Percentiles rank a stretch among this genome's conserved stretches.
Conservation (phyloP, 768 basidiomycete genomes). For the Bullera alba region DNA sequence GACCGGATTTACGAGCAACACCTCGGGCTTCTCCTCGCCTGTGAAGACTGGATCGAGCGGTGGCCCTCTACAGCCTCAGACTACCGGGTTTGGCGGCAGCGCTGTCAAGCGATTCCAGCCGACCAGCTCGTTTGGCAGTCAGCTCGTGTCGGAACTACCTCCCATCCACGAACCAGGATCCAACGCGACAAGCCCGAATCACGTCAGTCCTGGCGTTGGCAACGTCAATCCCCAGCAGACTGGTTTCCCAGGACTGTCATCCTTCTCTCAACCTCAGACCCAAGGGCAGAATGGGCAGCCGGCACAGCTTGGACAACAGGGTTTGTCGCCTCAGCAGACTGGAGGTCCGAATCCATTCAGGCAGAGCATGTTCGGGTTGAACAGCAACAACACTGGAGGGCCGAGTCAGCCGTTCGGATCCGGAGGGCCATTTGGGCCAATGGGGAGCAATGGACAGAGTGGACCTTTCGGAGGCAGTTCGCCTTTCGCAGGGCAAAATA, state of each 20-base stretch:
- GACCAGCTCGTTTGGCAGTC: conserved; percentile 69
- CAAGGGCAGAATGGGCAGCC: neutral
- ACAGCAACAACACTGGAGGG: neutral
- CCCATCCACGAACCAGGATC: conserved; percentile 53
- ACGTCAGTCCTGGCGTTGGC: neutral
- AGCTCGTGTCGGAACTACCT: conserved; percentile 65
- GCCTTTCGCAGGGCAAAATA: conserved; percentile 3
- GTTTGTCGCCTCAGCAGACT: conserved; percentile 8
- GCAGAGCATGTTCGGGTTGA: conserved; percentile 11
- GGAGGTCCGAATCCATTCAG: conserved; percentile 18
- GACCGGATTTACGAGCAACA: conserved; percentile 8
- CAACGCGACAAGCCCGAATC: neutral
- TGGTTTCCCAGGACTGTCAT: conserved; percentile 23
- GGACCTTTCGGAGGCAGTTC: conserved; percentile 23
- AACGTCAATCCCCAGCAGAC: conserved; percentile 13
- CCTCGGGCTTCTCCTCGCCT: conserved; percentile 41
- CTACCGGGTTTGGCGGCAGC: conserved; percentile 54
- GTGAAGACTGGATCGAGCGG: conserved; percentile 56
- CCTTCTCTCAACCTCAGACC: neutral
- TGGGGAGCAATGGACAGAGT: neutral
- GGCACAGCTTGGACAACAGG: neutral
- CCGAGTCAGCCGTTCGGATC: conserved; percentile 5
- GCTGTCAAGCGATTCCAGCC: conserved; percentile 73
- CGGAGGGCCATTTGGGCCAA: neutral
- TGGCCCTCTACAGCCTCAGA: conserved; percentile 49